Percentiles rank a stretch among this genome's conserved stretches.
phyloP scores from a whole-genome alignment of 2,329 filamentous ascomycete genomes.

The Magnaporthales sp. region DNA sequence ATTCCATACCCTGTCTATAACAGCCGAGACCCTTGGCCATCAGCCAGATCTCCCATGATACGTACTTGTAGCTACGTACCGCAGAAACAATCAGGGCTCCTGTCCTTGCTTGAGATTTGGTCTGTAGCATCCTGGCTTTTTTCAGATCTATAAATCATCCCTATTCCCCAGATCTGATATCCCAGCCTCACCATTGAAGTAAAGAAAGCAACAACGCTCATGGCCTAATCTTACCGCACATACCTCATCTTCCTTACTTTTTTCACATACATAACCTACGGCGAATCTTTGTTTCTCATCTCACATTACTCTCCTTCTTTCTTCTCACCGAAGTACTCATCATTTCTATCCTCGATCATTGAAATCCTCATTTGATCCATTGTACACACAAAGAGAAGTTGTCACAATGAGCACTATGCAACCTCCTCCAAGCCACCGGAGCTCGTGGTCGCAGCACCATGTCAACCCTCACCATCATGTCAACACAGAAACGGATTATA shows the following conservation, averaged over 20 bases:
- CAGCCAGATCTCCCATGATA: background rate
- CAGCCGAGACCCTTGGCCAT: background rate
- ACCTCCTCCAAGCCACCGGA: background rate
- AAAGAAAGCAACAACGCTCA: background rate
- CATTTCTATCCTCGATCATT: background rate
- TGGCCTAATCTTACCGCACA: background rate
- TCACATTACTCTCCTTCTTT: background rate
- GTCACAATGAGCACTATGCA: background rate
- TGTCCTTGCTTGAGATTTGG: background rate
- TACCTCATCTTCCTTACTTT: background rate
- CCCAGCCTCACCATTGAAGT: background rate
- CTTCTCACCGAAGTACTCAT: background rate
- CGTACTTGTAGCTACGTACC: background rate
- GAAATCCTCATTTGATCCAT: background rate
- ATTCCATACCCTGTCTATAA: background rate
- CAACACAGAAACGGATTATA: background rate
- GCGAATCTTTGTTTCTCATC: background rate
- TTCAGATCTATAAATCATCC: background rate
- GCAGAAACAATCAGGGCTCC: background rate
- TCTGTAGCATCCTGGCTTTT: background rate
- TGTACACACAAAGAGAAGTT: background rate
- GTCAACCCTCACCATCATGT: background rate
- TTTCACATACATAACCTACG: background rate
- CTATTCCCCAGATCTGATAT: background rate
- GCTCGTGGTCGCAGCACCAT: background rate